Evolutionary conservation across 163 green algal species (phyloP).

Genomic region (Botryococcus braunii): DNA sequence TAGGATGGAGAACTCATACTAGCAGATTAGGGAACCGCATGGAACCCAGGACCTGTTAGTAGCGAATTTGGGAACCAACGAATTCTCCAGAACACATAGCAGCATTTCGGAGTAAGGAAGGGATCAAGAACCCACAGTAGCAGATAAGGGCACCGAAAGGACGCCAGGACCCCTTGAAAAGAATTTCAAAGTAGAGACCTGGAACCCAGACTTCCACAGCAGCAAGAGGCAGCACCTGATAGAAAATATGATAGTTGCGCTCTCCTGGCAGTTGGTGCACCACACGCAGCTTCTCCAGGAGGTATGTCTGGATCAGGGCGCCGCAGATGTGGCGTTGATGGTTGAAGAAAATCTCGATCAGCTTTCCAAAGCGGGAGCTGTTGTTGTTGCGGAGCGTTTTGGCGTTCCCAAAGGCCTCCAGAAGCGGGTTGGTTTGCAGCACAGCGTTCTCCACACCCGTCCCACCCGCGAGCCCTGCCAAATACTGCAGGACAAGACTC

Average conservation of each 20-base stretch:
- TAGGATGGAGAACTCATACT: too few relatives aligned
- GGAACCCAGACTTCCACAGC: too few relatives aligned
- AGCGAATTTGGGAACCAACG: too few relatives aligned
- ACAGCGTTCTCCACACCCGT: constrained; percentile 42
- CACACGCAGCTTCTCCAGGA: constrained; percentile 89
- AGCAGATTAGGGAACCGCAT: too few relatives aligned
- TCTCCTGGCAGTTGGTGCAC: constrained; percentile 80
- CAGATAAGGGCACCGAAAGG: too few relatives aligned
- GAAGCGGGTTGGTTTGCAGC: constrained; percentile 92
- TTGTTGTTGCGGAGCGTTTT: constrained; percentile 98
- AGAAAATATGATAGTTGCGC: constrained; percentile 97
- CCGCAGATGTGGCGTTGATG: constrained; percentile 67
- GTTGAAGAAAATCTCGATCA: constrained; percentile 94
- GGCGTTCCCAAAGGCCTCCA: constrained; percentile 98
- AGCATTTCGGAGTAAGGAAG: too few relatives aligned
- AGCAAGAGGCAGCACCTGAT: constrained; percentile 88
- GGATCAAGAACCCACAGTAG: too few relatives aligned
- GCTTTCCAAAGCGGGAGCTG: constrained; percentile 94
- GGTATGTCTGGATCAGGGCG: constrained; percentile 89
- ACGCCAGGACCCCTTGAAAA: too few relatives aligned
- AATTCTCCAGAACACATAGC: too few relatives aligned
- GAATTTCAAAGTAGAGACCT: too few relatives aligned
- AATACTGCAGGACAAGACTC: constrained; percentile 58
- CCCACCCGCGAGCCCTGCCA: constrained; percentile 75
- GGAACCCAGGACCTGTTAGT: too few relatives aligned